Percentiles rank a stretch among this genome's conserved stretches.
phyloP scores from a whole-genome alignment of 768 basidiomycete genomes.

The Termitomyces sp. region DNA sequence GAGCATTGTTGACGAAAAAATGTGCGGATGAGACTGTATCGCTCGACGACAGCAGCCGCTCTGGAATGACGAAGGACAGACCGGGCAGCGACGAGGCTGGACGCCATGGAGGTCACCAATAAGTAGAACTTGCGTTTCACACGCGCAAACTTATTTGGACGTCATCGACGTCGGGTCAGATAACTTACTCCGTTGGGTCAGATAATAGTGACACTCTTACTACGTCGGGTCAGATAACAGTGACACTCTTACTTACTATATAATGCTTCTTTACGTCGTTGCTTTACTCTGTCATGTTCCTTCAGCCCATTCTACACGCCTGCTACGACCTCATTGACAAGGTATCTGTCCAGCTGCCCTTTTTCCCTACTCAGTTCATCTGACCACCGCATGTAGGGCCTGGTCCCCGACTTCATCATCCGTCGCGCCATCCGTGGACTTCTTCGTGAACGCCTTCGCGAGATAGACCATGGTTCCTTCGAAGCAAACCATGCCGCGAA shows the following conservation, averaged over 20 bases:
- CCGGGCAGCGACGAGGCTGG: slow-evolving; percentile 10
- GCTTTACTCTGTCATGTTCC: not conserved
- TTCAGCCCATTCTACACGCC: not conserved
- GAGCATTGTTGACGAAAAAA: slow-evolving; percentile 46
- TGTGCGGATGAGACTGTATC: slow-evolving; percentile 54
- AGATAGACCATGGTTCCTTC: slow-evolving; percentile 58
- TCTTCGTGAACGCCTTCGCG: slow-evolving; percentile 50
- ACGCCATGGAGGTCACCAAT: slow-evolving; percentile 7
- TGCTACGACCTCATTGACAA: slow-evolving; percentile 5
- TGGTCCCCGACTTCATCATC: slow-evolving; percentile 57
- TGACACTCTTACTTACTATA: no score
- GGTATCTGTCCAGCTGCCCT: not conserved
- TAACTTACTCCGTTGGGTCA: no score
- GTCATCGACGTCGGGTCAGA: not conserved
- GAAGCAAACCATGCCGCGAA: slow-evolving; percentile 62
- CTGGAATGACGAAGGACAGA: slow-evolving; percentile 8
- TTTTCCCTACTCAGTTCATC: not conserved
- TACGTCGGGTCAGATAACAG: no score
- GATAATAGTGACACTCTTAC: no score
- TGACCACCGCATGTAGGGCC: slow-evolving; percentile 35
- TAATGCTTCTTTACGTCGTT: not conserved
- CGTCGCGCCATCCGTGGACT: slow-evolving; percentile 36
- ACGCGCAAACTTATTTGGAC: slow-evolving; percentile 3
- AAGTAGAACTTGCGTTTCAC: not conserved
- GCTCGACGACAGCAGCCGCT: slow-evolving; percentile 38